Base-by-base conservation (phyloP, 2,329 filamentous ascomycete species). In the Aspergillus vadensis region DNA sequence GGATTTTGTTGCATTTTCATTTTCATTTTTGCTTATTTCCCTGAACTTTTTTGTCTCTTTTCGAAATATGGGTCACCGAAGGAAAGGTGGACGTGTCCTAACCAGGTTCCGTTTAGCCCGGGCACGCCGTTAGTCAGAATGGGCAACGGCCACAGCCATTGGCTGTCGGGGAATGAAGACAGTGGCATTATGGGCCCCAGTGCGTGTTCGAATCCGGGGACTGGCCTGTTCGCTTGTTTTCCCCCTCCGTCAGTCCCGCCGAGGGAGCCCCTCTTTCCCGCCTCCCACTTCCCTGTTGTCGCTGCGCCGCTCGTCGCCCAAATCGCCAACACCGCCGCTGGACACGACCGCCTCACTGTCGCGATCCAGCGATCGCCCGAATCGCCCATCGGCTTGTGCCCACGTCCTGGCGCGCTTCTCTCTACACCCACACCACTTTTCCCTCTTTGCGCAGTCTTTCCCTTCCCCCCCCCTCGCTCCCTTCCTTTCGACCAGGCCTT, bases 311-410 rank as follows among this genome's bases (percentile, higher is more conserved):
- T 58, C 41, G 62, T 63, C 43, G 60, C 64, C 64, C 58, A 60
- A 44, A 58, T 55, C 41, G 63, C 65, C 60, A 67, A 63, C 55
- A 61, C 55, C 48, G 61, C 60, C 60, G 53, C 60, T 63, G 62
- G 41, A 61, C 64, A 64, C 63, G 64, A 63, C 65, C 67, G 67
- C 68, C 65, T 67, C 65, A 68, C 66, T 67, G 60, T 67, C 63
- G 58, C 65, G 60, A 65, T 62, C 61, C 62, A 65, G 62, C 64
- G 63, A 68, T 68, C 67, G 64, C 62, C 64, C 63, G 41, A 58
- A 49, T 63, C 55, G 60, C 56, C 62, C 58, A 59, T 62, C 59
- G 25, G 51, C 61, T 68, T 69, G 65, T 63, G 64, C 55, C 65
- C 66, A 68, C 65, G 68, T 61, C 67, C 67, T 59, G 57, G 43